Evolutionary conservation across 2,329 filamentous ascomycete genomes (phyloP), one percentile per base, ranked within the genome.

Genomic region (Plenodomus lindquistii): DNA sequence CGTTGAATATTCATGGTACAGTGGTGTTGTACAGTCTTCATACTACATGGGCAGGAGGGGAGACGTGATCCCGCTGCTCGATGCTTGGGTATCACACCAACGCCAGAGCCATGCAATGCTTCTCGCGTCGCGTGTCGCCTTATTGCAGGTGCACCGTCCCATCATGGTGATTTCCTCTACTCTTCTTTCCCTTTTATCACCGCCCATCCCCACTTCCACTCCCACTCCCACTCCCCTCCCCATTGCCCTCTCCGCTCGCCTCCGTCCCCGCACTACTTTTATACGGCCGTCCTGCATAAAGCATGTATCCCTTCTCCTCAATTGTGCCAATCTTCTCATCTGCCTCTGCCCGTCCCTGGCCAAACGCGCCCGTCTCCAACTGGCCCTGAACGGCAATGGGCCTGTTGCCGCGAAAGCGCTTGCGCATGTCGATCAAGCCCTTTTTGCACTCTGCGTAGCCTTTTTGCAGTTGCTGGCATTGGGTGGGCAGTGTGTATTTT

Each of bases 381-480:
- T 71, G 68, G 0, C 62, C 62, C 11, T 59, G 51, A 2, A 72
- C 61, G 17, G 63, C 80, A 57, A 96, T 86, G 44, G 94, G 91
- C 72, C 91, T 85, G 77, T 97, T 97, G 49, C 94, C 94, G 46
- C 94, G 85, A 76, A 99, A 97, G 27, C 94, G 88, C 78, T 97
- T 97, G 72, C 94, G 89, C 94, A 99, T 99, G 73, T 99, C 94
- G 62, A 97, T 88, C 85, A 96, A 85, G 58, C 94, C 94, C 58
- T 93, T 88, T 69, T 96, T 95, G 82, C 94, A 99, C 71, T 97
- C 90, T 71, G 90, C 89, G 66, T 95, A 94, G 38, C 91, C 68
- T 72, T 91, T 92, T 72, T 93, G 91, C 51, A 99, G 82, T 74
- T 97, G 93, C 71, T 93, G 91, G 76, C 94, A 99, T 75, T 88